phyloP scores from a whole-genome alignment of 495 filamentous ascomycete genomes.

The Amniculicola lignicola region DNA sequence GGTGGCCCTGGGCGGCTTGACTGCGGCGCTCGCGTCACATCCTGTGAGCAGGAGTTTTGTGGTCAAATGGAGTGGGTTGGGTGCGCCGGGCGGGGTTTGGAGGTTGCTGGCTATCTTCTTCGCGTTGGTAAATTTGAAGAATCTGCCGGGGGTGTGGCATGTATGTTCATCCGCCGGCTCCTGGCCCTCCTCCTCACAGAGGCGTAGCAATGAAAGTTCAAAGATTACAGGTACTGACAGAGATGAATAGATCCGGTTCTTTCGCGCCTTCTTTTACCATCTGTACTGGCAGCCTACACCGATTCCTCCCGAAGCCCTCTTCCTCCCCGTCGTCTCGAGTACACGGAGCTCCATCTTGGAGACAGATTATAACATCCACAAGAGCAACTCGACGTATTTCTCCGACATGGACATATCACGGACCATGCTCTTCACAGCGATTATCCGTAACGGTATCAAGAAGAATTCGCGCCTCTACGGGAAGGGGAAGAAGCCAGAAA shows the following conservation, averaged over 20 bases:
- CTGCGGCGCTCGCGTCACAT: too few species aligned
- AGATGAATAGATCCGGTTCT: conserved; percentile 48
- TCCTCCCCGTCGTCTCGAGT: conserved; percentile 61
- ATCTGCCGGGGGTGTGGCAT: conserved; percentile 72
- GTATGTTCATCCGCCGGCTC: conserved; percentile 47
- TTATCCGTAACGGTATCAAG: conserved; percentile 56
- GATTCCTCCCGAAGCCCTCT: conserved; percentile 50
- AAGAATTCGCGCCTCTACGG: conserved; percentile 7
- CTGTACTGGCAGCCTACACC: conserved; percentile 50
- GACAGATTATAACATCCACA: conserved; percentile 81
- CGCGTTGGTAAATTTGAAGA: conserved; percentile 65
- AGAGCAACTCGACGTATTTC: conserved; percentile 75
- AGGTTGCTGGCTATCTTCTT: conserved; percentile 52
- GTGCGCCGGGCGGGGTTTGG: conserved; percentile 46
- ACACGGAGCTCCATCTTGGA: conserved; percentile 62
- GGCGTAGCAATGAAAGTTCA: neutral
- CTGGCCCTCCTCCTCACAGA: neutral
- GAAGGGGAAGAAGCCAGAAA: neutral
- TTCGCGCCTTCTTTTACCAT: conserved; percentile 60
- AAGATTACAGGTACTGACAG: conserved; percentile 1
- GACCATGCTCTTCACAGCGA: conserved; percentile 56
- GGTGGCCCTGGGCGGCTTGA: too few species aligned
- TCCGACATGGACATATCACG: conserved; percentile 68
- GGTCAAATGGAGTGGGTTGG: conserved; percentile 17
- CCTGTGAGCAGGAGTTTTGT: too few species aligned